A percentile compares a stretch with the other conserved stretches of the same genome.
Evolutionary conservation across 805 yeast genomes (phyloP).

Genomic region (Komagataella mondaviorum): DNA sequence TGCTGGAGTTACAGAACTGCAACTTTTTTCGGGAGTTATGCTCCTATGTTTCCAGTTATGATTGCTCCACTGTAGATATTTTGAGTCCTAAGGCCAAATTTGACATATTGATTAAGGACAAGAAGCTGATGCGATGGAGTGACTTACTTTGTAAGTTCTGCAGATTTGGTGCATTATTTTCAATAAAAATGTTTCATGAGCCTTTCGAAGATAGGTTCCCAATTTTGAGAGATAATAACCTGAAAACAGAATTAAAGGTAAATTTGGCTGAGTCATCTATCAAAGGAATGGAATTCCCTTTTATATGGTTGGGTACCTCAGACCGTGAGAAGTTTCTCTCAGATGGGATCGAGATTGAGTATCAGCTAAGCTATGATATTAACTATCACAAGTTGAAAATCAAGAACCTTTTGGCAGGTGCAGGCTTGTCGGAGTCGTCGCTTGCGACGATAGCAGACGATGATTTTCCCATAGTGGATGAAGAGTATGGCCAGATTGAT

Average conservation of each 20-base stretch:
- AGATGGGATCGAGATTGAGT: neutral
- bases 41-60: neutral
- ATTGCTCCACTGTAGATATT: neutral
- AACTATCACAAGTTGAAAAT: neutral
- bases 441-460: neutral
- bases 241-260: neutral
- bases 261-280: neutral
- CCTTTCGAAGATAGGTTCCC: neutral
- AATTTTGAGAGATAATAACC: neutral
- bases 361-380: neutral
- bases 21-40: neutral
- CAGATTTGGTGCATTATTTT: neutral
- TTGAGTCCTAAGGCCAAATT: neutral
- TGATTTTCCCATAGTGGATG: neutral
- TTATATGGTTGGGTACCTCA: neutral
- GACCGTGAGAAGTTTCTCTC: neutral
- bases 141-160: neutral
- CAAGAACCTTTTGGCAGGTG: neutral
- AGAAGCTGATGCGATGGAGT: neutral
- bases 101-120: neutral
- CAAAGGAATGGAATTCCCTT: neutral
- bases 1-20: neutral
- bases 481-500: neutral
- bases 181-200: neutral
- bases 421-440: neutral